phyloP scores from a whole-genome alignment of 805 yeast genomes.

The Clavispora phyllophila region DNA sequence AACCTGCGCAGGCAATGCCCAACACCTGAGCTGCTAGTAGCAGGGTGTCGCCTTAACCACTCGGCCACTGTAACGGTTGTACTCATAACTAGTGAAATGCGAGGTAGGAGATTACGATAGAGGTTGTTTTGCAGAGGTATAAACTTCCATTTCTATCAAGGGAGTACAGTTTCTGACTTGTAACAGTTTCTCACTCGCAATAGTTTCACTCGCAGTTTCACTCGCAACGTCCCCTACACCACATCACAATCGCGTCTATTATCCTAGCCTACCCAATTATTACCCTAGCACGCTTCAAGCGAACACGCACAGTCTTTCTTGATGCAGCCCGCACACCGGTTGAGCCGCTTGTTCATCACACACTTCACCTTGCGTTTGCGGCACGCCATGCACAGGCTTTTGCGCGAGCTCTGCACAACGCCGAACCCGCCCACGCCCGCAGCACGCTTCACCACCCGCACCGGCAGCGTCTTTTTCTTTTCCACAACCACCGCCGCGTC shows the following conservation, averaged over 20 bases:
- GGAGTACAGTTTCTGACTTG: too few species aligned
- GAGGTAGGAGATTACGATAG: too few species aligned
- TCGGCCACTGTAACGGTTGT: slow-evolving; percentile 42
- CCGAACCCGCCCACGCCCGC: background rate
- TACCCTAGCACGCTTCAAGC: slow-evolving; percentile 17
- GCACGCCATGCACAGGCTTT: slow-evolving; percentile 36
- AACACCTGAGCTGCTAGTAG: slow-evolving; percentile 32
- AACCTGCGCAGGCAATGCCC: slow-evolving; percentile 79
- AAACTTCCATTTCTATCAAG: too few species aligned
- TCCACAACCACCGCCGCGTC: slow-evolving; percentile 2
- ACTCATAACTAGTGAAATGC: background rate
- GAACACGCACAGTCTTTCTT: slow-evolving; percentile 34
- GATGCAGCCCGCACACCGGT: slow-evolving; percentile 37
- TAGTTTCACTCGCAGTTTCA: too few species aligned
- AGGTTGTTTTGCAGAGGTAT: too few species aligned
- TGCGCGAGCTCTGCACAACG: slow-evolving; percentile 17
- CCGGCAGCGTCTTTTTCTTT: slow-evolving; percentile 2
- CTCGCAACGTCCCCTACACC: too few species aligned
- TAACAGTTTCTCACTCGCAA: too few species aligned
- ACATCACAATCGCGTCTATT: background rate
- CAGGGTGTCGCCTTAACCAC: slow-evolving; percentile 48
- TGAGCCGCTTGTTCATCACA: slow-evolving; percentile 24
- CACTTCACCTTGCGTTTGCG: slow-evolving; percentile 42
- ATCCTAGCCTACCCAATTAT: background rate
- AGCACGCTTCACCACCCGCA: slow-evolving; percentile 12